phyloP scores from a whole-genome alignment of 2,329 filamentous ascomycete genomes.

The Colletotrichum camelliae region DNA sequence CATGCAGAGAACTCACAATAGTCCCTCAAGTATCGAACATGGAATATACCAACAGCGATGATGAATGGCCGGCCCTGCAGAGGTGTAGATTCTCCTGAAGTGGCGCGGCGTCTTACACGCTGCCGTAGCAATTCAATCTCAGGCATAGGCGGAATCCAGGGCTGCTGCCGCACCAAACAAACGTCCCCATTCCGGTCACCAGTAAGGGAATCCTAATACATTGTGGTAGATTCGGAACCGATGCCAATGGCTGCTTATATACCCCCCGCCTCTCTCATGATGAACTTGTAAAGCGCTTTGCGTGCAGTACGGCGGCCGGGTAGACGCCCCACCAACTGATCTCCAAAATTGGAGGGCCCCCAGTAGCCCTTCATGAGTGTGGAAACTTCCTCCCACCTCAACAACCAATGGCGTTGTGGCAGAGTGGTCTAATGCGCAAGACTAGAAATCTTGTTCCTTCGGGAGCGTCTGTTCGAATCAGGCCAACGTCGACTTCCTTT shows the following conservation, averaged over 20 bases:
- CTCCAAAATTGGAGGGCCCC: background rate
- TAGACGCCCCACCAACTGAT: background rate
- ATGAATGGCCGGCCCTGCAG: background rate
- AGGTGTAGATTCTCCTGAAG: background rate
- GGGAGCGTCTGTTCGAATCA: conserved; percentile 18
- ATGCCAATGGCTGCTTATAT: no score
- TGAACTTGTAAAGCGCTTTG: no score
- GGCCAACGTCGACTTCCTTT: background rate
- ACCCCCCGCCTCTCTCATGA: background rate
- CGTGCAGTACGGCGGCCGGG: no score
- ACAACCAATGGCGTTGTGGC: conserved; percentile 8
- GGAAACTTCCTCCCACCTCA: accelerated
- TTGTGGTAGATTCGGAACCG: no score
- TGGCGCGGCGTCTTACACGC: no score
- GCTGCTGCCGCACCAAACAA: no score
- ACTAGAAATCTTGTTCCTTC: conserved; percentile 19
- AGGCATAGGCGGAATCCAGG: no score
- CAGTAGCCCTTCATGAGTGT: accelerated
- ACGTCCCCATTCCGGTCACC: no score
- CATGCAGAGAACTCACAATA: background rate
- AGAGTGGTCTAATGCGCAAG: conserved; percentile 18
- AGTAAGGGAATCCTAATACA: no score
- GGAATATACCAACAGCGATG: background rate
- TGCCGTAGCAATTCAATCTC: no score
- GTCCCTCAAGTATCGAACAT: accelerated